Conservation (phyloP, 805 yeast species). For the Ogataea nakhonphanomensis region DNA sequence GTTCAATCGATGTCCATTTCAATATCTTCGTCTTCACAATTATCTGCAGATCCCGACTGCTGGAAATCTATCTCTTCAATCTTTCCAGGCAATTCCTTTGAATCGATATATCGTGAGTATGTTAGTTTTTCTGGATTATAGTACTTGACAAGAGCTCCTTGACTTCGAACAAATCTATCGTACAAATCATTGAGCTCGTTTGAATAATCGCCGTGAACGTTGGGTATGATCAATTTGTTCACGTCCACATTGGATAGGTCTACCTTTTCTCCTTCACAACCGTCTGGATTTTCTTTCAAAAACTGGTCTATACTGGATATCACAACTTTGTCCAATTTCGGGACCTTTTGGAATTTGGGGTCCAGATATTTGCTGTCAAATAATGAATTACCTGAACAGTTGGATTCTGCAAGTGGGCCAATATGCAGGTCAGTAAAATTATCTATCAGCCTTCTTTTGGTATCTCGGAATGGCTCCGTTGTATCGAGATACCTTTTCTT, state of each 20-base stretch:
- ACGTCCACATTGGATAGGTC: slow-evolving; percentile 16
- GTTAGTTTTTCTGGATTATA: slow-evolving; percentile 24
- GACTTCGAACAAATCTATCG: slow-evolving; percentile 19
- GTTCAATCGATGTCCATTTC: slow-evolving; percentile 9
- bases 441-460: slow-evolving; percentile 7
- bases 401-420: not conserved
- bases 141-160: slow-evolving; percentile 25
- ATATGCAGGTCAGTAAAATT: slow-evolving; percentile 7
- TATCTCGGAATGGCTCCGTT: slow-evolving; percentile 3
- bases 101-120: slow-evolving; percentile 17
- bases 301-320: slow-evolving; percentile 27
- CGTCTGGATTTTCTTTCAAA: slow-evolving; percentile 22
- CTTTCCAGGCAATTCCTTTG: slow-evolving; percentile 10
- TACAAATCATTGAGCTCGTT: slow-evolving; percentile 22
- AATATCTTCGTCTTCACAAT: slow-evolving; percentile 2
- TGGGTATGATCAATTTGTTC: slow-evolving; percentile 14
- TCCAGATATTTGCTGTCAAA: slow-evolving; percentile 15
- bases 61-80: slow-evolving; percentile 17
- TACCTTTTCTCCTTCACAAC: slow-evolving; percentile 7
- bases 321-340: slow-evolving; percentile 12
- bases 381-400: slow-evolving; percentile 2
- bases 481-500: slow-evolving; percentile 7
- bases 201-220: slow-evolving; percentile 5
- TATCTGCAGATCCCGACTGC: not conserved
- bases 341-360: not conserved